A percentile compares a stretch with the other conserved stretches of the same genome.
These are phyloP conservation scores for Papiliotrema flavescens DNA, from an alignment of 1,284 basidiomycete species.

Conservation along the genomic window DNA sequence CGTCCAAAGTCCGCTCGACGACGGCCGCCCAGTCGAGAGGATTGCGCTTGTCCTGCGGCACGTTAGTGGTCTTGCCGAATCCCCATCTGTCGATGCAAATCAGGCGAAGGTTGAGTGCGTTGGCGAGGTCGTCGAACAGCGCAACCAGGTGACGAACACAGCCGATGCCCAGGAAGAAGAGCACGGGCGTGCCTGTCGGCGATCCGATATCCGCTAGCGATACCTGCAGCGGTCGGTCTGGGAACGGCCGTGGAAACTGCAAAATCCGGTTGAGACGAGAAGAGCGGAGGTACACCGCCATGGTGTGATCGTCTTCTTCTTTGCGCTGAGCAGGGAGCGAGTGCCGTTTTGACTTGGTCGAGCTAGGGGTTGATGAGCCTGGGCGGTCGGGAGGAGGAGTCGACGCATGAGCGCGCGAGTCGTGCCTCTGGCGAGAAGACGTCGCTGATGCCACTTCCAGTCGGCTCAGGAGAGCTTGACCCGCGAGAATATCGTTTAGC, in stretches of 20 bases:
- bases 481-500: slow-evolving; percentile 3
- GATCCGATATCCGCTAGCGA: slow-evolving; percentile 89
- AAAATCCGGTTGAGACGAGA: slow-evolving; percentile 77
- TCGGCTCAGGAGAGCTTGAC: slow-evolving; percentile 15
- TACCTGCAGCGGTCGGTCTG: slow-evolving; percentile 71
- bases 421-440: slow-evolving; percentile 3
- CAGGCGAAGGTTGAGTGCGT: slow-evolving; percentile 75
- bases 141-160: slow-evolving; percentile 92
- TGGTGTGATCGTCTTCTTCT: slow-evolving; percentile 20
- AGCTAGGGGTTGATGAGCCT: neutral
- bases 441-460: slow-evolving; percentile 9
- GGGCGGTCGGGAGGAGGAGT: neutral
- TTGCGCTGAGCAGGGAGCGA: neutral
- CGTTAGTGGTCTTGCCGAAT: slow-evolving; percentile 73
- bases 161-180: slow-evolving; percentile 89
- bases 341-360: neutral
- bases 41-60: slow-evolving; percentile 64
- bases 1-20: slow-evolving; percentile 82
- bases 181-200: slow-evolving; percentile 73
- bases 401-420: neutral
- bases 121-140: slow-evolving; percentile 92
- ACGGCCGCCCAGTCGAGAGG: slow-evolving; percentile 87
- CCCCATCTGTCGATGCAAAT: slow-evolving; percentile 98
- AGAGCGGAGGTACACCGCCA: slow-evolving; percentile 67
- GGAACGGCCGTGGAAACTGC: slow-evolving; percentile 62